Base-by-base conservation (phyloP, 176 grass and related monocot genomes). In the Oryza brachyantha region DNA sequence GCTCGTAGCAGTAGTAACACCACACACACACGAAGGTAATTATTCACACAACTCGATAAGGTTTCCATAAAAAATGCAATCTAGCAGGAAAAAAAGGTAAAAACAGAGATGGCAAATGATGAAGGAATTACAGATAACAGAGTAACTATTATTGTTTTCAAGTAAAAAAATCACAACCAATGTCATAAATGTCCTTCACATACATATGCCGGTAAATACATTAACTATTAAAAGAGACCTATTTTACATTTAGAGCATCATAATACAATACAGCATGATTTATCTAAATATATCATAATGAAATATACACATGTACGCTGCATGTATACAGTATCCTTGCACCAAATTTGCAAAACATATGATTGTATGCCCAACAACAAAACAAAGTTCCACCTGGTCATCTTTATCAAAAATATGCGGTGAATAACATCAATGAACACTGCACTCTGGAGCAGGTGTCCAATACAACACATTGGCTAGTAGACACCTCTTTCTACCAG, bases 231-330 rank as follows among this genome's bases (percentile, higher is more conserved):
- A 39, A 67, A 19, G 19, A 38, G 64, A 66, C 64, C 32, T 38
- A 66, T 9, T 4, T n/a, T 66, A 66, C 35, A 67, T 35, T 37
- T 19, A 45, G 9, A 22, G 17, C 26, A 45, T 16, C 17, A 63
- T 26, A 43, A 29, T 21, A 76, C 16, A 63, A 64, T 77, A 45
- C 10, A 22, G 32, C 27, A 43, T 46, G 25, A 76, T 76, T 76
- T 27, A 12, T 29, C 38, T 27, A 76, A 76, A 63, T 61, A 76
- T 61, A 46, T 32, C 54, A 75, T 61, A 39, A 77, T 26, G 29
- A 27, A 40, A 10, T 43, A 77, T 32, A 12, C 38, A 62, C 73
- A 62, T 76, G 58, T 31, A 24, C 21, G 7, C 35, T 76, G 59
- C 16, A 43, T 29, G 16, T 21, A 76, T n/a, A 24, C 35, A 42